Evolutionary conservation across 1,284 basidiomycete genomes (phyloP).

Genomic region (Athelia psychrophila): DNA sequence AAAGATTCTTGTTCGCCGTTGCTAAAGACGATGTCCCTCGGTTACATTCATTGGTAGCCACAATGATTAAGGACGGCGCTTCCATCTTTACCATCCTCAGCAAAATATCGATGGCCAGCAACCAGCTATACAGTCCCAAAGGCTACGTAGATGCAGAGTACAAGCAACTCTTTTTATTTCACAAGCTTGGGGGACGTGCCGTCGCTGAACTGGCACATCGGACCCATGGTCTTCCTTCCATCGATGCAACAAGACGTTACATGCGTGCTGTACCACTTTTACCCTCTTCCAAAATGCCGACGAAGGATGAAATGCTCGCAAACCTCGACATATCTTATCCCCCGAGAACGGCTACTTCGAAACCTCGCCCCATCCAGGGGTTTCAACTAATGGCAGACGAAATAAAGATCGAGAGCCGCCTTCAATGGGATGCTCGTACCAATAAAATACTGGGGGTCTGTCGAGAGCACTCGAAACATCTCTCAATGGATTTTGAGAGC

Average conservation of each 20-base stretch:
- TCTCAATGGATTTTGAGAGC: slow-evolving; percentile 12
- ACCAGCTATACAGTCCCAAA: slow-evolving; percentile 14
- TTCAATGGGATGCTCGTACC: slow-evolving; percentile 17
- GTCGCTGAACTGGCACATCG: slow-evolving; percentile 19
- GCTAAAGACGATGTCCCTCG: too few species aligned
- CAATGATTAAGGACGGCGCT: neutral
- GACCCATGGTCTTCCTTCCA: slow-evolving; percentile 13
- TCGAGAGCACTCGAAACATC: slow-evolving; percentile 16
- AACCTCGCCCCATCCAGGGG: slow-evolving; percentile 1
- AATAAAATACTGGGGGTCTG: too few species aligned
- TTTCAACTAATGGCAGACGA: slow-evolving; percentile 25
- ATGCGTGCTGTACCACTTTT: slow-evolving; percentile 14
- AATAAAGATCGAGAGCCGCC: slow-evolving; percentile 18
- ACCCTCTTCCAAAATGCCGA: slow-evolving; percentile 13
- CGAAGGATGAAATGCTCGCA: slow-evolving; percentile 2
- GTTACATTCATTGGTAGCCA: too few species aligned
- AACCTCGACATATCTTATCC: slow-evolving; percentile 2
- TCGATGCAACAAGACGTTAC: slow-evolving; percentile 14
- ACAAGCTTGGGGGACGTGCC: slow-evolving; percentile 15
- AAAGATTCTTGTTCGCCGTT: too few species aligned
- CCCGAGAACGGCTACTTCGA: too few species aligned
- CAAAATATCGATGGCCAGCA: neutral
- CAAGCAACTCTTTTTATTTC: slow-evolving; percentile 14
- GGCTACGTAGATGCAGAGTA: slow-evolving; percentile 19
- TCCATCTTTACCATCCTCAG: neutral